Conservation (phyloP, 2,329 filamentous ascomycete genomes). For the Karstenula rhodostoma region DNA sequence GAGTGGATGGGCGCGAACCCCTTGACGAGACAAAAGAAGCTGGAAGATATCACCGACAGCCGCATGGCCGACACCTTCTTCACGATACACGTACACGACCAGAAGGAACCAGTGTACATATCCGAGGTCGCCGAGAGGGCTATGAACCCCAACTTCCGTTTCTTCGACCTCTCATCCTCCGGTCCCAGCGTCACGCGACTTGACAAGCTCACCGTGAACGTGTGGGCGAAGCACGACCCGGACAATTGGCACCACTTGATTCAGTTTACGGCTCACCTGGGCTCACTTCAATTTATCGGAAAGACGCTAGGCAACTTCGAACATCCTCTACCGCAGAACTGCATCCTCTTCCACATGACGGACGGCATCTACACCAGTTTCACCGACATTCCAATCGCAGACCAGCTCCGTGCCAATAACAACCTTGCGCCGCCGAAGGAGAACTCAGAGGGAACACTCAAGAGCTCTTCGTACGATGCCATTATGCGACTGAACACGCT, state of each 20-base stretch:
- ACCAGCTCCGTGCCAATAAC: constrained; percentile 39
- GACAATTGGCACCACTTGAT: constrained; percentile 70
- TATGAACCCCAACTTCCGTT: constrained; percentile 91
- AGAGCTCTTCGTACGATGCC: constrained; percentile 84
- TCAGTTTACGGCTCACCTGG: constrained; percentile 75
- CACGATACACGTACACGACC: constrained; percentile 74
- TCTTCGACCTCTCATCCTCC: constrained; percentile 76
- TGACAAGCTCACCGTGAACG: constrained; percentile 70
- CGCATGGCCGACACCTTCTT: constrained; percentile 90
- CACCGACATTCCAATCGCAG: constrained; percentile 67
- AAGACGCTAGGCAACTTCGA: constrained; percentile 67
- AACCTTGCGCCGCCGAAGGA: constrained; percentile 45
- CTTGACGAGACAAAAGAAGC: constrained; percentile 71
- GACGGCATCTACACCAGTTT: constrained; percentile 86
- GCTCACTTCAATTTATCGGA: constrained; percentile 79
- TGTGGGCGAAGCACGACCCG: constrained; percentile 74
- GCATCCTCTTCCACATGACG: constrained; percentile 81
- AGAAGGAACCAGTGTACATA: constrained; percentile 81
- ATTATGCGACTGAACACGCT: constrained; percentile 89
- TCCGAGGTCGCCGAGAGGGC: constrained; percentile 81
- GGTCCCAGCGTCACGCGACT: constrained; percentile 71
- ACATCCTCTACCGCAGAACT: constrained; percentile 80
- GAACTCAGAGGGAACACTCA: constrained; percentile 59
- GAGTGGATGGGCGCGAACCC: constrained; percentile 70
- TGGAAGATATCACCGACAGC: constrained; percentile 75